Percentiles rank a stretch among this genome's conserved stretches.
Evolutionary conservation across 371 early-diverging fungal species (phyloP).

Genomic region (Nematocida sp.): DNA sequence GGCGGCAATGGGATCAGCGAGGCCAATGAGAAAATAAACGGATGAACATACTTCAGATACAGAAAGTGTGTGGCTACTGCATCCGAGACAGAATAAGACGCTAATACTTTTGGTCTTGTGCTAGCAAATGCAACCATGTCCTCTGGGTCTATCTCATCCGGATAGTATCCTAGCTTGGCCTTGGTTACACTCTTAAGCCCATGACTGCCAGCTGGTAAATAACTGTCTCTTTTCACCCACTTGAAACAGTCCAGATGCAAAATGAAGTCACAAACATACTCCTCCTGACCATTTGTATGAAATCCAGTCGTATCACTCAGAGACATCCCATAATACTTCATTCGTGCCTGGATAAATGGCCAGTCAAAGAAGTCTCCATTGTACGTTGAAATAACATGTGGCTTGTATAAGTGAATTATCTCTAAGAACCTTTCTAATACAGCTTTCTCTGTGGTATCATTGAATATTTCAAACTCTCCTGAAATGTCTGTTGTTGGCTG

Average conservation of each 20-base stretch:
- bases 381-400: constrained; percentile 87
- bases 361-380: constrained; percentile 99
- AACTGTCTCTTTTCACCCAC: constrained; percentile 98
- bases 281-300: constrained; percentile 67
- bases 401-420: constrained; percentile 76
- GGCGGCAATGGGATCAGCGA: constrained; percentile 93
- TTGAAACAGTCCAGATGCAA: constrained; percentile 94
- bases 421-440: constrained; percentile 79
- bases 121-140: constrained; percentile 85
- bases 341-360: constrained; percentile 85
- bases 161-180: constrained; percentile 90
- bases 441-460: constrained; percentile 78
- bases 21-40: constrained; percentile 95
- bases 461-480: constrained; percentile 88
- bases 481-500: constrained; percentile 82
- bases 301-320: constrained; percentile 74
- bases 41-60: constrained; percentile 97
- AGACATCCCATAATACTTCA: constrained; percentile 35
- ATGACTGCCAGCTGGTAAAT: constrained; percentile 91
- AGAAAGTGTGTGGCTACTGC: constrained; percentile 97
- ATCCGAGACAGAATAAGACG: constrained; percentile 97
- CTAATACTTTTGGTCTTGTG: constrained; percentile 85
- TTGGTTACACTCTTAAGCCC: constrained; percentile 88
- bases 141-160: constrained; percentile 95
- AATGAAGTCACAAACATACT: constrained; percentile 67